Evolutionary conservation across 2,329 filamentous ascomycete species (phyloP).

Genomic region (Calonectria ilicicola): DNA sequence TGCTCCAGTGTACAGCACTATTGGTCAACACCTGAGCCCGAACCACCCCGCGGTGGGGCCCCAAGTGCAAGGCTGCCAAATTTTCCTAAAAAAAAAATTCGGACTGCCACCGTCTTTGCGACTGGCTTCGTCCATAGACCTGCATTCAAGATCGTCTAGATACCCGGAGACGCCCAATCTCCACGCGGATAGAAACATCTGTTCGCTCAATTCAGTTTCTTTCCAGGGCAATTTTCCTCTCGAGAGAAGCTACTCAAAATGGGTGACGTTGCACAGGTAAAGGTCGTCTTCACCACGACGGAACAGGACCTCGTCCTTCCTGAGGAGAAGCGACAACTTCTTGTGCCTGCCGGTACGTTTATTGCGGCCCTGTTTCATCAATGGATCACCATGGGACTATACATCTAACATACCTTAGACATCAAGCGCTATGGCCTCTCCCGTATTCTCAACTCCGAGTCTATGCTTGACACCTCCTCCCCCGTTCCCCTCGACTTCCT

Average conservation of each 20-base stretch:
- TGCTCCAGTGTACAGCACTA: not conserved
- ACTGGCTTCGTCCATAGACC: conserved; percentile 14
- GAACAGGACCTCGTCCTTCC: conserved; percentile 72
- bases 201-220: not conserved
- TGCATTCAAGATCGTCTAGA: conserved; percentile 23
- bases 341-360: conserved; percentile 68
- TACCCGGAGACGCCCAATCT: conserved; percentile 30
- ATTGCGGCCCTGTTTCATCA: not conserved
- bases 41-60: conserved; percentile 40
- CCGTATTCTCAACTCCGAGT: conserved; percentile 77
- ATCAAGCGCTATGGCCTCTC: conserved; percentile 79
- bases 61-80: conserved; percentile 40
- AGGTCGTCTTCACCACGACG: conserved; percentile 75
- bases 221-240: not conserved
- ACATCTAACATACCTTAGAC: conserved; percentile 53
- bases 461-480: conserved; percentile 73
- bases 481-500: conserved; percentile 93
- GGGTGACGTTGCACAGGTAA: conserved; percentile 66
- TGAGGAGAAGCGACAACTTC: conserved; percentile 70
- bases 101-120: conserved; percentile 31
- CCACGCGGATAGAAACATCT: conserved; percentile 11
- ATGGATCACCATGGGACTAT: not conserved
- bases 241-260: conserved; percentile 39
- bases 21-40: conserved; percentile 5
- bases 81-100: conserved; percentile 44